A percentile compares a stretch with the other conserved stretches of the same genome.
phyloP scores from a whole-genome alignment of 2,329 filamentous ascomycete species.

The Ramularia collo-cygni region DNA sequence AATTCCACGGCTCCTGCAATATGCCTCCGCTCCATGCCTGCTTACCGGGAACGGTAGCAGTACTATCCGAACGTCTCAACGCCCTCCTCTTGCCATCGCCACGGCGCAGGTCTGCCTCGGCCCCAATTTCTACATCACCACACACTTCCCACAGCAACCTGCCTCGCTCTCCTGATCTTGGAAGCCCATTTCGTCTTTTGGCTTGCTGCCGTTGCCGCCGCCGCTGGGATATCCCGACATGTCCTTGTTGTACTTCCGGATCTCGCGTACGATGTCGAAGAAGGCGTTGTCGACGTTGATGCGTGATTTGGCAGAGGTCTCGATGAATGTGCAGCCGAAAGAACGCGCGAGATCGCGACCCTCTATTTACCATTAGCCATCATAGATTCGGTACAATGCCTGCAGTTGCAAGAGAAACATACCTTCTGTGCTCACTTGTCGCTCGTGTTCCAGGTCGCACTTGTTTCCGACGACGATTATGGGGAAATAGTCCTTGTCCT shows the following conservation, averaged over 20 bases:
- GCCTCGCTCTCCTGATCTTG: conserved; percentile 57
- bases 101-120: not conserved
- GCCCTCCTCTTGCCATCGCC: no score
- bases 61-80: no score
- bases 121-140: conserved; percentile 64
- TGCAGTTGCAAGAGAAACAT: no score
- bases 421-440: conserved; percentile 90
- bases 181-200: conserved; percentile 67
- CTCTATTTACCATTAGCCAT: no score
- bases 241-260: conserved; percentile 96
- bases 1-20: no score
- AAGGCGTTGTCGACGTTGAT: conserved; percentile 98
- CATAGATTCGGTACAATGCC: no score
- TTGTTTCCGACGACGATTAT: conserved; percentile 99
- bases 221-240: conserved; percentile 82
- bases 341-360: conserved; percentile 76
- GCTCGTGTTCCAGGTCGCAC: conserved; percentile 91
- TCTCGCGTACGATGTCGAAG: conserved; percentile 96
- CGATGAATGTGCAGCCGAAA: conserved; percentile 97
- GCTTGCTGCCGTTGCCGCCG: conserved; percentile 39
- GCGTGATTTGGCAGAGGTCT: conserved; percentile 95
- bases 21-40: no score
- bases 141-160: conserved; percentile 80
- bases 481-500: conserved; percentile 99
- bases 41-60: no score